Evolutionary conservation across 176 grass and related monocot genomes (phyloP), one percentile per base, ranked within the genome.

Genomic region (Raddia distichophylla): DNA sequence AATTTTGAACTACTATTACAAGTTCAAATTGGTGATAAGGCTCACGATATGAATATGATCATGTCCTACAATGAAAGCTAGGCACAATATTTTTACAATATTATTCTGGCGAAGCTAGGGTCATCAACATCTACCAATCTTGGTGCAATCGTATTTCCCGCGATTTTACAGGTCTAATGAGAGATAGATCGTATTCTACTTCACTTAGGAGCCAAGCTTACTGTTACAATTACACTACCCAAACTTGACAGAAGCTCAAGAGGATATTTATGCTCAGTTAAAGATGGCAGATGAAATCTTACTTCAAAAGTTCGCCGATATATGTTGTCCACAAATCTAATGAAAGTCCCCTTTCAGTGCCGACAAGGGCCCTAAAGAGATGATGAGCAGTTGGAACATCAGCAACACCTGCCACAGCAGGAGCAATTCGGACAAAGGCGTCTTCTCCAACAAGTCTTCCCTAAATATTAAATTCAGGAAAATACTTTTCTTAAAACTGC

Each of bases 401-500:
- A 86, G 90, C 86, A 52, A 93, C 86, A 88, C 92, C 92, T 67
- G 85, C 86, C 80, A 98, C 80, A 80, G 90, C 90, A 73, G 96
- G 86, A 71, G 90, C 90, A 91, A 98, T 93, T 88, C 89, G 88
- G 72, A 95, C 86, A 91, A 95, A 98, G 60, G 93, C 93, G n/a
- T 95, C 88, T 88, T 93, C 93, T 81, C 86, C 86, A 90, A 95
- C 93, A 84, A 95, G 53, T 81, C 82, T 93, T 71, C 90, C 93
- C 96, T 98, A 88, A 82, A 73, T 68, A 84, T 20, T 14, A 12
- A 88, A 86, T 27, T 87, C 52, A 83, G 70, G 86, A 69, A 69
- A 44, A 67, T 65, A 8, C 15, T 55, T 10, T 74, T 80, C 79
- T 18, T 34, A 44, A 46, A 67, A 87, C 12, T 77, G 44, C 44